Evolutionary conservation across 2,329 filamentous ascomycete genomes (phyloP).

Genomic region (Epichloe hybrida): DNA sequence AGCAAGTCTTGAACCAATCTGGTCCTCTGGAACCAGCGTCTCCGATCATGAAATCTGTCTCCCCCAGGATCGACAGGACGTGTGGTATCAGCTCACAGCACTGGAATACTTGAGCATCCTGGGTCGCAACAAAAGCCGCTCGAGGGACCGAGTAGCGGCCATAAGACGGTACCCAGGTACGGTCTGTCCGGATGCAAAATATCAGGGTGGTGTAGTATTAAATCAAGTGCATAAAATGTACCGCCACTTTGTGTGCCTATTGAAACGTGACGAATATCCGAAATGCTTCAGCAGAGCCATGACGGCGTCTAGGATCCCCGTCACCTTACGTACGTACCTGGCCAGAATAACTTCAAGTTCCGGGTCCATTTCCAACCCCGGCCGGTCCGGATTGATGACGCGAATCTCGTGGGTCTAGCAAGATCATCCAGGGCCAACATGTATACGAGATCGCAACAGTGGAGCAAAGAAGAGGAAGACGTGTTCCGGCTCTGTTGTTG

Average conservation of each 20-base stretch:
- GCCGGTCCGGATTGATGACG: constrained; percentile 20
- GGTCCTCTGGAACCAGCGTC: constrained; percentile 9
- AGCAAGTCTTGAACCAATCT: constrained; percentile 17
- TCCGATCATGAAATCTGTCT: background rate
- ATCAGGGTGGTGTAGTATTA: constrained; percentile 16
- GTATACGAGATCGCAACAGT: constrained; percentile 17
- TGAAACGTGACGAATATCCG: constrained; percentile 14
- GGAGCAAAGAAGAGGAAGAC: constrained; percentile 18
- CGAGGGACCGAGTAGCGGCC: constrained; percentile 8
- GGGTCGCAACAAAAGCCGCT: constrained; percentile 7
- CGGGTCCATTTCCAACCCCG: constrained; percentile 20
- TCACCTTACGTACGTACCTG: background rate
- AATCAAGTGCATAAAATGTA: constrained; percentile 17
- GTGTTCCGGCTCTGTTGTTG: constrained; percentile 11
- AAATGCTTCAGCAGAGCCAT: constrained; percentile 21
- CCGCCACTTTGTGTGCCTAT: constrained; percentile 18
- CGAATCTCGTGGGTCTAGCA: constrained; percentile 19
- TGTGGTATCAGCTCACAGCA: no score
- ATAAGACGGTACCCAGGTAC: constrained; percentile 13
- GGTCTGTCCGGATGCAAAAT: constrained; percentile 12
- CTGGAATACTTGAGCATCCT: background rate
- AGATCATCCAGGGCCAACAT: constrained; percentile 19
- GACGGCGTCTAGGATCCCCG: constrained; percentile 11
- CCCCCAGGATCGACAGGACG: constrained; percentile 10
- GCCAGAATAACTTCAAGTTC: constrained; percentile 5